Evolutionary conservation across 2,329 filamentous ascomycete species (phyloP).

Genomic region (Sporothrix brunneoviolacea): DNA sequence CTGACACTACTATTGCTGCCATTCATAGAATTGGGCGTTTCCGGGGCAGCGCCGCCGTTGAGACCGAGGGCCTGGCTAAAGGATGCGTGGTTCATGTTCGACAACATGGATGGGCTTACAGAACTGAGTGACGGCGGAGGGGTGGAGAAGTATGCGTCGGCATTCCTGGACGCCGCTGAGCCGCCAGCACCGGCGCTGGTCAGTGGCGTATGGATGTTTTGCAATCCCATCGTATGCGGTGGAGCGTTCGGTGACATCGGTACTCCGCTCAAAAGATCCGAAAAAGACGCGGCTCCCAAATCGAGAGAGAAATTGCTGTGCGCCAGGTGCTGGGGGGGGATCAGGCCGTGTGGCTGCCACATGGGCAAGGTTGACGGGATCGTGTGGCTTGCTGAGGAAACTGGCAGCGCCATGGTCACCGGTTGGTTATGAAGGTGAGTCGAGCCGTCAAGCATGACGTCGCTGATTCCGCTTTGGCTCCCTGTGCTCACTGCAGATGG

Average conservation of each 20-base stretch:
- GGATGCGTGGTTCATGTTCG: conserved; percentile 54
- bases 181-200: background rate
- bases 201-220: background rate
- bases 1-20: conserved; percentile 37
- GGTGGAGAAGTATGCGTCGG: conserved; percentile 72
- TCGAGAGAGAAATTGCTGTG: conserved; percentile 69
- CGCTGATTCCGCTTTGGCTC: conserved; percentile 85
- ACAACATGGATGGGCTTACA: conserved; percentile 65
- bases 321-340: conserved; percentile 61
- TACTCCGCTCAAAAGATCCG: conserved; percentile 65
- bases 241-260: conserved; percentile 73
- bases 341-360: conserved; percentile 60
- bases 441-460: conserved; percentile 81
- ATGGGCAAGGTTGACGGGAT: conserved; percentile 35
- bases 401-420: conserved; percentile 41
- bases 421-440: conserved; percentile 41
- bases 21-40: conserved; percentile 66
- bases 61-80: conserved; percentile 62
- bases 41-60: conserved; percentile 48
- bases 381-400: conserved; percentile 33
- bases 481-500: conserved; percentile 93
- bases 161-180: conserved; percentile 22
- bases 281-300: conserved; percentile 65
- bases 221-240: conserved; percentile 40
- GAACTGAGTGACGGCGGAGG: conserved; percentile 68